A percentile compares a stretch with the other conserved stretches of the same genome.
phyloP scores from a whole-genome alignment of 2,329 filamentous ascomycete genomes.

The Leptographium flavum region DNA sequence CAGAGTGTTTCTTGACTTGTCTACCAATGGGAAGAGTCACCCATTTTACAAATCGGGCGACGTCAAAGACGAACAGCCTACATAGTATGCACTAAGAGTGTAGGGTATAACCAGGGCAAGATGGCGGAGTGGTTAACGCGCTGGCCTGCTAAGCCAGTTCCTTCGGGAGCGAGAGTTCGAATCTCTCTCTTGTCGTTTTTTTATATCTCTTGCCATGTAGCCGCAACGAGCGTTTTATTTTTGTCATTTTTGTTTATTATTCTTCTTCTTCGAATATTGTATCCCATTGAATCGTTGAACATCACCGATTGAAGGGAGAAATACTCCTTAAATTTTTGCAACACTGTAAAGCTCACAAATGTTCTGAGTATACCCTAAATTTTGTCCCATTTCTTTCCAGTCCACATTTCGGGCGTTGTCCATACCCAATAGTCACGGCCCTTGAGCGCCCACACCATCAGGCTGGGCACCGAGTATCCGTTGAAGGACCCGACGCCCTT shows the following conservation, averaged over 20 bases:
- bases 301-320: no score
- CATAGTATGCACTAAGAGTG: background rate
- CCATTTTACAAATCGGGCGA: no score
- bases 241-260: no score
- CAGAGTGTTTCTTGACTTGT: no score
- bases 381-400: background rate
- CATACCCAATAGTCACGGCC: background rate
- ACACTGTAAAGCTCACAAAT: no score
- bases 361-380: no score
- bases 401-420: background rate
- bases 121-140: slow-evolving; percentile 4
- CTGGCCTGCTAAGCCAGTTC: slow-evolving; percentile 4
- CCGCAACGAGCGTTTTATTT: no score
- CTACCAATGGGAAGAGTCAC: no score
- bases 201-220: no score
- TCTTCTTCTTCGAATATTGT: no score
- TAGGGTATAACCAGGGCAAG: background rate
- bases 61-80: background rate
- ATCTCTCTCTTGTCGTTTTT: background rate
- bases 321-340: no score
- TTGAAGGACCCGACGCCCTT: background rate
- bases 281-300: no score
- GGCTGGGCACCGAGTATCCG: background rate
- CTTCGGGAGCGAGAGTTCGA: slow-evolving; percentile 3
- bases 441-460: background rate